Conservation (phyloP, 768 basidiomycete genomes). For the Rossbeevera mucosa region DNA sequence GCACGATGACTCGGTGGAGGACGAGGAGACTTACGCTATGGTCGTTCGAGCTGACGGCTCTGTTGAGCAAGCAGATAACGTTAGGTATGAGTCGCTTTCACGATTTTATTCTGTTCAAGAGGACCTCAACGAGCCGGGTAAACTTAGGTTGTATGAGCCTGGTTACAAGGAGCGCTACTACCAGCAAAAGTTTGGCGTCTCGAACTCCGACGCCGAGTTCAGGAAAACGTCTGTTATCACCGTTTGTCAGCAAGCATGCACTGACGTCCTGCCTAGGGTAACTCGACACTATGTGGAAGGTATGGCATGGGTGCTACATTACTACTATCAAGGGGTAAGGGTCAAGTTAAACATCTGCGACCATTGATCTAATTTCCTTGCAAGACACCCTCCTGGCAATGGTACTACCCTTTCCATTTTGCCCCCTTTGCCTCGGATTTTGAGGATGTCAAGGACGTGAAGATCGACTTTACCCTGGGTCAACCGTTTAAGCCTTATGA, state of each 20-base stretch:
- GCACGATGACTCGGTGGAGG: constrained; percentile 44
- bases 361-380: constrained; percentile 17
- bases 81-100: constrained; percentile 54
- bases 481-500: constrained; percentile 96
- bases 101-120: not conserved
- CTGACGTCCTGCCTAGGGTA: constrained; percentile 44
- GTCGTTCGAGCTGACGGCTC: constrained; percentile 90
- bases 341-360: not conserved
- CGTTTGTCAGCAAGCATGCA: not conserved
- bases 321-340: constrained; percentile 96
- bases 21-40: constrained; percentile 50
- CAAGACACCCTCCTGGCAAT: constrained; percentile 92
- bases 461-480: constrained; percentile 74
- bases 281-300: constrained; percentile 89
- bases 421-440: constrained; percentile 98
- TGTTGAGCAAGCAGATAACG: constrained; percentile 89
- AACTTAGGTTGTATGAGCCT: constrained; percentile 82
- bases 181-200: constrained; percentile 82
- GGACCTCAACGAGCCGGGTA: not conserved
- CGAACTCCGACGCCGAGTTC: constrained; percentile 66
- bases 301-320: constrained; percentile 90
- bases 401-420: constrained; percentile 99
- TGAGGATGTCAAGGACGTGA: constrained; percentile 67
- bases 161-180: constrained; percentile 97
- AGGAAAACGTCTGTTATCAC: constrained; percentile 57